Percentiles rank a stretch among this genome's conserved stretches.
Conservation (phyloP, 805 yeast species). For the Diddensiella transvaalensis region DNA sequence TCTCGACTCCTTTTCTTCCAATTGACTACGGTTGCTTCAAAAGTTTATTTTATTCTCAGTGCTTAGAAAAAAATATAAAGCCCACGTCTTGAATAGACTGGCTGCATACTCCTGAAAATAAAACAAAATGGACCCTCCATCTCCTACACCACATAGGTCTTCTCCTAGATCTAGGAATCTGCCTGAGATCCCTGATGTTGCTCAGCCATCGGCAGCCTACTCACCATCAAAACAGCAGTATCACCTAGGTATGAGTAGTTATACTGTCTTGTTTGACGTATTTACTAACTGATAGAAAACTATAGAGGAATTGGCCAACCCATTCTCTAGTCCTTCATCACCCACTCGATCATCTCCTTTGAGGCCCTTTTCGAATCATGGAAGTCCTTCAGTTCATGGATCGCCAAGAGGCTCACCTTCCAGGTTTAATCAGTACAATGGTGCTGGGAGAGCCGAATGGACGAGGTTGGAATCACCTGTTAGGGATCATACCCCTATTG, state of each 20-base stretch:
- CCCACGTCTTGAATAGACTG: neutral
- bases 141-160: conserved; percentile 3
- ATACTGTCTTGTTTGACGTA: neutral
- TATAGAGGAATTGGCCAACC: conserved; percentile 22
- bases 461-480: conserved; percentile 68
- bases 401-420: conserved; percentile 25
- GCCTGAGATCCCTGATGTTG: conserved; percentile 21
- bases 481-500: conserved; percentile 23
- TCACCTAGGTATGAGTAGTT: conserved; percentile 16
- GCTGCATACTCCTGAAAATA: too few relatives aligned
- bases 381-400: conserved; percentile 20
- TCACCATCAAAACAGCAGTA: conserved; percentile 22
- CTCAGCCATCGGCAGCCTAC: conserved; percentile 11
- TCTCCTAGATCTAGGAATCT: conserved; percentile 14
- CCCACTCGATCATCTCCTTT: conserved; percentile 12
- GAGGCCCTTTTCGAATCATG: conserved; percentile 5
- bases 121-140: neutral
- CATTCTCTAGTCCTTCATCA: conserved; percentile 13
- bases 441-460: conserved; percentile 61
- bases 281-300: neutral
- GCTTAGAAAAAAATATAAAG: neutral
- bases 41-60: too few relatives aligned
- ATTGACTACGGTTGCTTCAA: too few relatives aligned
- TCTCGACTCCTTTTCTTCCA: neutral
- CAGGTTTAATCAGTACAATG: conserved; percentile 19